Base-by-base conservation (phyloP, 257 asterid genomes). In the Salvia splendens region DNA sequence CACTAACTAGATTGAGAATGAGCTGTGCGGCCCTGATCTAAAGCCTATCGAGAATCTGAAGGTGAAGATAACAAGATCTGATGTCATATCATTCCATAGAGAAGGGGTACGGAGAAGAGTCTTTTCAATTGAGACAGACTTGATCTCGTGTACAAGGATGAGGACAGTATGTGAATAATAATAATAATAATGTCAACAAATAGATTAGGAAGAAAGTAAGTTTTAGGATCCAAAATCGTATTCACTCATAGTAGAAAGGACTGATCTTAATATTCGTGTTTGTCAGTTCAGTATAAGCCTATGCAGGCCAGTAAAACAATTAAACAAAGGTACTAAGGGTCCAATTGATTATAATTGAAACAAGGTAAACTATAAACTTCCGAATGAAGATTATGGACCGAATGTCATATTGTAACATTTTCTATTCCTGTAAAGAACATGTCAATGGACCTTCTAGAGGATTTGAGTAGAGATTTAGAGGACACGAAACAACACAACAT, bases 141-240 rank as follows among this genome's bases (percentile, higher is more conserved):
- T 24, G 30, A 24, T 24, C 30, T 24, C 30, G 30, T 24, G 30
- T 24, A 50, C 51, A 28, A 17, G 47, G 64, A 64, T 45, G 67
- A 10, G 5, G 28, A 11, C 17, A 30, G 49, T 41, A 52, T 45
- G 58, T 2, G 35, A 42, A 55, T 24, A 33, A 56, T 38, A 58
- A 3, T 38, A 58, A 3, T 24, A 24, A 54, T 14, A 65, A 14
- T 54, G 32, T 30, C 6, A 57, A 17, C 51, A 42, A 2, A 47
- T 4, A 9, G 47, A 58, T 48, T 54, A n/a, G 47, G 68, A 61
- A 42, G 56, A 61, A 71, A n/a, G 15, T n/a, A 72, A 33, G 8
- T 12, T 20, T 51, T 10, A 47, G 46, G 61, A 54, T 61, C 24
- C 11, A 41, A 46, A 16, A 32, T 46, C 33, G 6, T n/a, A 8